A percentile compares a stretch with the other conserved stretches of the same genome.
Conservation (phyloP, 441 rosid genomes). For the Erodium trifolium region DNA sequence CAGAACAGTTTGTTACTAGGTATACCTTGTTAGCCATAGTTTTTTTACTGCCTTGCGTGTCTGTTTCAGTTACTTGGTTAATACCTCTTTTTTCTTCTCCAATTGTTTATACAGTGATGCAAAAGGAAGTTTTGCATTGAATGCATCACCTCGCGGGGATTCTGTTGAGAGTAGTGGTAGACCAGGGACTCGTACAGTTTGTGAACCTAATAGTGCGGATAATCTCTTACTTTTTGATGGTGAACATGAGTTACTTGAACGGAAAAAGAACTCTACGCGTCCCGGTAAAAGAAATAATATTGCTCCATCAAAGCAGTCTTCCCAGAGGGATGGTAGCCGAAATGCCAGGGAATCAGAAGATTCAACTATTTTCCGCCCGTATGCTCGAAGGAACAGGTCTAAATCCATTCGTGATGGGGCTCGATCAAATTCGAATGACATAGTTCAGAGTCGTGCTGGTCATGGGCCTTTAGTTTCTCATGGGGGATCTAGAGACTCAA, state of each 20-base stretch:
- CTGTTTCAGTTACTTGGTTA: constrained; percentile 20
- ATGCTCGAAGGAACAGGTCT: constrained; percentile 64
- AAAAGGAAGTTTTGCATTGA: too few species aligned
- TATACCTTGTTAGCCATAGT: constrained; percentile 34
- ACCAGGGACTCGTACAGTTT: constrained; percentile 41
- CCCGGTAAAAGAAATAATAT: constrained; percentile 43
- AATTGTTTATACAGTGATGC: constrained; percentile 61
- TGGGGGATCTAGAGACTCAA: constrained; percentile 49
- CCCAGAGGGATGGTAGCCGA: constrained; percentile 52
- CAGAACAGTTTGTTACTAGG: constrained; percentile 83
- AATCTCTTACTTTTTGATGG: constrained; percentile 75
- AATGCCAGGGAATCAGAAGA: constrained; percentile 88
- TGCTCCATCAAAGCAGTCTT: constrained; percentile 60
- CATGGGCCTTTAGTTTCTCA: constrained; percentile 49
- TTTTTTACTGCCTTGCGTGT: constrained; percentile 12
- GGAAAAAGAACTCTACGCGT: constrained; percentile 40
- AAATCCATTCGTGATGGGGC: constrained; percentile 51
- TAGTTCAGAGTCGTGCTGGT: constrained; percentile 60
- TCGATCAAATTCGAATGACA: constrained; percentile 69
- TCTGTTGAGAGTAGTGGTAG: too few species aligned
- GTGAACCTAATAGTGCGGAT: constrained; percentile 90
- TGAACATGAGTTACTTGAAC: constrained; percentile 59
- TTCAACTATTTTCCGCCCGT: constrained; percentile 92
- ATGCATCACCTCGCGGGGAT: too few species aligned
- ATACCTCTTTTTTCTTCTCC: constrained; percentile 11